Percentiles rank a stretch among this genome's conserved stretches.
Evolutionary conservation across 371 early-diverging fungal genomes (phyloP).

Genomic region (Rhizopus arrhizus): DNA sequence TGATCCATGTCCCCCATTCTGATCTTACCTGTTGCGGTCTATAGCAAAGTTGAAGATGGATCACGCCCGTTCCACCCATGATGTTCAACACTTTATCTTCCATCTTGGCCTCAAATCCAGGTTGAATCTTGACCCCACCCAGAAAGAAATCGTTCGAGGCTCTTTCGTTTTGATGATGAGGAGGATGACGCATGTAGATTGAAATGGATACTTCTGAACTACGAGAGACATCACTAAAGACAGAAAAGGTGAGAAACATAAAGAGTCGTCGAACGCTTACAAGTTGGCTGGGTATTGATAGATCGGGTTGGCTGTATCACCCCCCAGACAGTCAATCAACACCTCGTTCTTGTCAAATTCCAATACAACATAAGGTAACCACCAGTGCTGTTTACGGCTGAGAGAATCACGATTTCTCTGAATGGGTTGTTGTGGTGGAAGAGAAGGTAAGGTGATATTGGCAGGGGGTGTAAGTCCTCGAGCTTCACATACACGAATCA

Average conservation of each 20-base stretch:
- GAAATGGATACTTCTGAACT: conserved; percentile 82
- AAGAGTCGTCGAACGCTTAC: conserved; percentile 54
- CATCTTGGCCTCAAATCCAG: conserved; percentile 60
- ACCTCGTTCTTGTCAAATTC: conserved; percentile 96
- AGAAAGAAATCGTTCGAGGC: conserved; percentile 67
- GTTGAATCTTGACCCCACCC: conserved; percentile 68
- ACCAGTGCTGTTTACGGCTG: conserved; percentile 73
- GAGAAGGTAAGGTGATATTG: conserved; percentile 50
- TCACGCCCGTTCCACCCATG: conserved; percentile 63
- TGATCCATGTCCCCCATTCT: background rate
- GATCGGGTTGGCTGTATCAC: conserved; percentile 72
- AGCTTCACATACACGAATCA: conserved; percentile 84
- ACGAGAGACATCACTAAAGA: conserved; percentile 85
- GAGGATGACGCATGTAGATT: conserved; percentile 78
- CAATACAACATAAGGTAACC: conserved; percentile 85
- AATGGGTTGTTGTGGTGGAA: conserved; percentile 21
- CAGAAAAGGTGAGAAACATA: background rate
- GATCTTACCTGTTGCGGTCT: conserved; percentile 60
- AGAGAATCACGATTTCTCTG: conserved; percentile 66
- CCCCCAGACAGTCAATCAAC: conserved; percentile 78
- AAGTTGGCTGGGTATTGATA: conserved; percentile 89
- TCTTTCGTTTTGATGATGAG: conserved; percentile 37
- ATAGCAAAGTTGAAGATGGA: conserved; percentile 76
- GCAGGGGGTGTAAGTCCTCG: conserved; percentile 68
- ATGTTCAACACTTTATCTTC: conserved; percentile 33